These are phyloP conservation scores for Pseudogymnoascus sp. DNA, from an alignment of 2,329 filamentous ascomycete species.

Conservation along the genomic window DNA sequence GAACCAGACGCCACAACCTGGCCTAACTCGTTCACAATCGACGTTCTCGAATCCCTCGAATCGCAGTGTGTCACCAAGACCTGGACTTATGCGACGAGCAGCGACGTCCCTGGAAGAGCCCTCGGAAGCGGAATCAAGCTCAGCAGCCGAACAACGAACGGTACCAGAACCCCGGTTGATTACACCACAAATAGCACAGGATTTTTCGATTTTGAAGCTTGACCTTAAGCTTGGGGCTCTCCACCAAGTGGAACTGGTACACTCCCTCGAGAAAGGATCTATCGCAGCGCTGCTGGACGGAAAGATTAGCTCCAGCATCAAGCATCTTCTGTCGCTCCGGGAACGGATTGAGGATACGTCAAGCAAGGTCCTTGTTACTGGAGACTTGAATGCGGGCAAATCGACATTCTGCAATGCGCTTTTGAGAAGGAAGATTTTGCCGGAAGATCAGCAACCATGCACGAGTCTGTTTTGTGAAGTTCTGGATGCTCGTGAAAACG, in stretches of 20 bases:
- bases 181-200: conserved; percentile 85
- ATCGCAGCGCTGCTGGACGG: conserved; percentile 86
- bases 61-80: conserved; percentile 29
- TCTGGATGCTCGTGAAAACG: conserved; percentile 83
- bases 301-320: conserved; percentile 88
- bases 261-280: conserved; percentile 86
- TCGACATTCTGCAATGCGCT: conserved; percentile 99
- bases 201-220: conserved; percentile 91
- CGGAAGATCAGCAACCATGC: conserved; percentile 95
- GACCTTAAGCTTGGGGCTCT: conserved; percentile 84
- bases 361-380: conserved; percentile 92
- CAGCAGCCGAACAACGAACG: conserved; percentile 53
- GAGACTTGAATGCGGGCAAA: conserved; percentile 94
- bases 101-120: conserved; percentile 61
- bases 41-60: conserved; percentile 31
- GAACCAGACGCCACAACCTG: conserved; percentile 45
- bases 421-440: conserved; percentile 80
- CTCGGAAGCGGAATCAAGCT: conserved; percentile 61
- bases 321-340: conserved; percentile 75
- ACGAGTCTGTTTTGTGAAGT: conserved; percentile 99
- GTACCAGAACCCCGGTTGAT: conserved; percentile 71
- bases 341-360: conserved; percentile 96
- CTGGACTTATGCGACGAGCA: conserved; percentile 54
- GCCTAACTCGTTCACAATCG: conserved; percentile 56
- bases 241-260: conserved; percentile 83